Evolutionary conservation across 768 basidiomycete species (phyloP).

Genomic region (Termitomyces sp.): DNA sequence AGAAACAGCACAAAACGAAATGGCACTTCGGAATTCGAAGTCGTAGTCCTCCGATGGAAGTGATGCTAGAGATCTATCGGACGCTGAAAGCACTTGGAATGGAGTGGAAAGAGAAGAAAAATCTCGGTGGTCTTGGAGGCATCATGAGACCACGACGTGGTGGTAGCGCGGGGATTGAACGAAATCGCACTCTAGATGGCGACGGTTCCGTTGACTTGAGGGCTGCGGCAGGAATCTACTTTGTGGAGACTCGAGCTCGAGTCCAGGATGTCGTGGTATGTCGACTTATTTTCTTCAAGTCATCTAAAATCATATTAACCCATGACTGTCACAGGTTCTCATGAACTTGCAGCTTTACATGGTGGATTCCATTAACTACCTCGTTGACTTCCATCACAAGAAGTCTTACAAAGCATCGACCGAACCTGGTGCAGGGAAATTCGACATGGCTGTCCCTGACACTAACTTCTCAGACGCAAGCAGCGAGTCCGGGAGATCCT

Average conservation of each 20-base stretch:
- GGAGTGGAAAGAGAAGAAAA: constrained; percentile 96
- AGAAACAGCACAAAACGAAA: constrained; percentile 77
- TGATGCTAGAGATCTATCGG: constrained; percentile 97
- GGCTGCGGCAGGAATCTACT: constrained; percentile 77
- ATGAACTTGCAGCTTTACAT: constrained; percentile 98
- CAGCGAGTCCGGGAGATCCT: constrained; percentile 51
- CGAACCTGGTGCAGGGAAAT: constrained; percentile 65
- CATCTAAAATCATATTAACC: not conserved
- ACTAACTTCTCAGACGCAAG: constrained; percentile 45
- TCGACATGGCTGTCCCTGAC: constrained; percentile 61
- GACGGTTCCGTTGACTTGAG: constrained; percentile 59
- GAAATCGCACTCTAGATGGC: constrained; percentile 62
- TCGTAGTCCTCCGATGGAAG: constrained; percentile 95
- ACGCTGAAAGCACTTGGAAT: constrained; percentile 87
- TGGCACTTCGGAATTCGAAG: constrained; percentile 99
- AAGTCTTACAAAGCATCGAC: constrained; percentile 82
- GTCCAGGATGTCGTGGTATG: constrained; percentile 90
- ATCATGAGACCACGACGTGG: constrained; percentile 30
- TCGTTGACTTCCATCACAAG: constrained; percentile 98
- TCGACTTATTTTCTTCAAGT: constrained; percentile 14
- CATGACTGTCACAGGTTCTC: constrained; percentile 54
- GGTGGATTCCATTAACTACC: constrained; percentile 93
- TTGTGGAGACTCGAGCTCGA: constrained; percentile 89
- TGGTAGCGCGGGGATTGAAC: constrained; percentile 48
- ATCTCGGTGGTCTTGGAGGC: constrained; percentile 69